Percentiles rank a stretch among this genome's conserved stretches.
These are phyloP conservation scores for Fusarium albidum DNA, from an alignment of 2,329 filamentous ascomycete genomes.

Conservation along the genomic window DNA sequence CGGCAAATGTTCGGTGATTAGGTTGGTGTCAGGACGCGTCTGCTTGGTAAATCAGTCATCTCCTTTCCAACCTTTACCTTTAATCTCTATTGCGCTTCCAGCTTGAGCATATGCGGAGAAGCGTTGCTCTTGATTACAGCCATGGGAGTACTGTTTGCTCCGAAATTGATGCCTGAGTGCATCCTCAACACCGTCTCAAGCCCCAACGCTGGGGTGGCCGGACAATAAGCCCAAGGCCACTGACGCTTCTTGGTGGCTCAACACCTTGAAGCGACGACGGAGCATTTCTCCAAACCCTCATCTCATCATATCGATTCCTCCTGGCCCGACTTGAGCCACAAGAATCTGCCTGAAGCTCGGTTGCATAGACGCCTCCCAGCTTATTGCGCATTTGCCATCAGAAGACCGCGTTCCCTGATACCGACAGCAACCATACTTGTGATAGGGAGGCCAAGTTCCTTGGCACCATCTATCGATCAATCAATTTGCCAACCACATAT, in stretches of 20 bases:
- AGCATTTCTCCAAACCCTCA: slow-evolving; percentile 25
- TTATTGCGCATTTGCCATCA: neutral
- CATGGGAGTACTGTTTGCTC: slow-evolving; percentile 29
- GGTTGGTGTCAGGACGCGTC: slow-evolving; percentile 30
- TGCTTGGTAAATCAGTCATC: slow-evolving; percentile 21
- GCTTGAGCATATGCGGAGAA: slow-evolving; percentile 31
- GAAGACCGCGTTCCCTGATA: neutral
- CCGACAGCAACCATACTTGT: neutral
- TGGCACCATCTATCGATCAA: no score
- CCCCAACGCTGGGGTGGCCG: slow-evolving; percentile 61
- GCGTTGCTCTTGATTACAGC: slow-evolving; percentile 27
- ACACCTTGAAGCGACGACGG: slow-evolving; percentile 34
- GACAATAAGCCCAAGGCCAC: slow-evolving; percentile 47
- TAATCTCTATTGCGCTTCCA: slow-evolving; percentile 24
- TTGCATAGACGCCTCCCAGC: neutral
- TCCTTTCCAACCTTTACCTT: slow-evolving; percentile 24
- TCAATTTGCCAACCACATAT: slow-evolving; percentile 6
- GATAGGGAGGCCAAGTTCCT: neutral
- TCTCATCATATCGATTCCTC: slow-evolving; percentile 3
- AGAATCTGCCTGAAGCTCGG: neutral
- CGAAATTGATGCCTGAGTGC: slow-evolving; percentile 31
- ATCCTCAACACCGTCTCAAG: slow-evolving; percentile 47
- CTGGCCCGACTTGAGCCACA: neutral
- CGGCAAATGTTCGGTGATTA: slow-evolving; percentile 39
- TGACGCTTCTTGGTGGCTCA: slow-evolving; percentile 38